Conservation (phyloP, 306 rosid genomes). For the Sindora glabra region DNA sequence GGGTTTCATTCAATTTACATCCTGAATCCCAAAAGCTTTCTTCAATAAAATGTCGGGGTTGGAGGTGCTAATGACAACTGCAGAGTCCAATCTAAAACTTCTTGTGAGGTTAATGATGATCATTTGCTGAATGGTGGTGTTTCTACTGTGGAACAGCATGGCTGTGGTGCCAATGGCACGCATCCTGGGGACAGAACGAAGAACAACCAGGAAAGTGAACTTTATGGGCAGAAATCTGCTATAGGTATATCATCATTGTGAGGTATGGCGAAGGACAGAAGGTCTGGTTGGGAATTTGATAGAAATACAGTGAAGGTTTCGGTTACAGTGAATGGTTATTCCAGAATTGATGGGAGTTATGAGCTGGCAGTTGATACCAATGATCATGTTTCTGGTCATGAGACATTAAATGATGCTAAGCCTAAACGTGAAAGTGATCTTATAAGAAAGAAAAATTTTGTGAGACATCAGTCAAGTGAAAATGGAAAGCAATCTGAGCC, state of each 20-base stretch:
- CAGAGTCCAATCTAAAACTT: slow-evolving; percentile 22
- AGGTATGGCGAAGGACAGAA: slow-evolving; percentile 30
- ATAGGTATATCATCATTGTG: slow-evolving; percentile 24
- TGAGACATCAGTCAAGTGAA: slow-evolving; percentile 28
- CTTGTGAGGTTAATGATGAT: slow-evolving; percentile 26
- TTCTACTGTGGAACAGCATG: slow-evolving; percentile 21
- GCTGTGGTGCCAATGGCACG: slow-evolving; percentile 18
- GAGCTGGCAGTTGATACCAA: slow-evolving; percentile 29
- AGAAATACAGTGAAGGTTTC: slow-evolving; percentile 29
- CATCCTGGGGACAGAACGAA: slow-evolving; percentile 23
- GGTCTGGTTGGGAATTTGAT: slow-evolving; percentile 27
- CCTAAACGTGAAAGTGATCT: slow-evolving; percentile 14
- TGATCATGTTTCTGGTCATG: slow-evolving; percentile 22
- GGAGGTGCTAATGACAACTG: slow-evolving; percentile 30
- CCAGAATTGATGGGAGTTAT: slow-evolving; percentile 28
- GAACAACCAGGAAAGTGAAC: slow-evolving; percentile 20
- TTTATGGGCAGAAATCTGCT: slow-evolving; percentile 27
- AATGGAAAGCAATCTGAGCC: slow-evolving; percentile 28
- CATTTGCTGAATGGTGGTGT: slow-evolving; percentile 20
- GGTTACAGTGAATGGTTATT: slow-evolving; percentile 32
- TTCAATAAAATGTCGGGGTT: slow-evolving; percentile 8
- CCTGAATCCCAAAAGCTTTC: slow-evolving; percentile 31
- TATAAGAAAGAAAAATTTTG: slow-evolving; percentile 16
- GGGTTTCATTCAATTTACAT: slow-evolving; percentile 4
- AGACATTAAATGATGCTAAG: slow-evolving; percentile 23